Evolutionary conservation across 257 asterid species (phyloP), one percentile per base, ranked within the genome.

Genomic region (Voacanga thouarsii): DNA sequence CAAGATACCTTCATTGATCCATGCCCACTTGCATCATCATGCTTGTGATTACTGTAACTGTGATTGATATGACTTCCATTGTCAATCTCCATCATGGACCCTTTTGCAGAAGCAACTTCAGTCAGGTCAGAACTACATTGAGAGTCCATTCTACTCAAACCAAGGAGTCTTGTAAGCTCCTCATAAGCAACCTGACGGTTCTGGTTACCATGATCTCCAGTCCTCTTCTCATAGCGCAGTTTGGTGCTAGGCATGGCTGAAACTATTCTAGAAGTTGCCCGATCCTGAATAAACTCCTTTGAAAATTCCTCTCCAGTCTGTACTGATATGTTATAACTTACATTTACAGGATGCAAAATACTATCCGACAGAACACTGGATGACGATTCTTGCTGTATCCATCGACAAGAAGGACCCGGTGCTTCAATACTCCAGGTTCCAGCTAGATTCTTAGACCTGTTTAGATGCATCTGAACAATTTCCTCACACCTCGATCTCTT

Each of bases 281-380:
- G 80, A 75, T 88, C 90, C 79, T 83, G 91, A 79, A 84, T 88
- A 82, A 88, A 86, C 61, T 78, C 88, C 87, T 79, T 68, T 12
- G 89, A 85, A 79, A 86, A 90, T 71, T 86, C 92, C 86, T 87
- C 91, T n/a, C 91, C 90, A 15, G 86, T 87, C 85, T 85, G 95
- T 67, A 87, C 77, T 80, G 91, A 84, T 47, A 81, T 79, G 57
- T 84, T 84, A 72, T 80, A 85, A 78, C 77, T 83, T 57, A 71
- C 82, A 77, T 80, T 78, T 68, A 75, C 80, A 80, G 84, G 78
- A 5, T 59, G 60, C 44, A 83, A 76, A 63, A 82, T 47, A 75
- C 80, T 80, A 78, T 83, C 84, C 55, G 78, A 63, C 33, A 57
- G 43, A 33, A 75, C 45, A 51, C 80, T 75, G 63, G 78, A 23